These are phyloP conservation scores for Glycine tomentella DNA, from an alignment of 306 rosid genomes.

Conservation along the genomic window DNA sequence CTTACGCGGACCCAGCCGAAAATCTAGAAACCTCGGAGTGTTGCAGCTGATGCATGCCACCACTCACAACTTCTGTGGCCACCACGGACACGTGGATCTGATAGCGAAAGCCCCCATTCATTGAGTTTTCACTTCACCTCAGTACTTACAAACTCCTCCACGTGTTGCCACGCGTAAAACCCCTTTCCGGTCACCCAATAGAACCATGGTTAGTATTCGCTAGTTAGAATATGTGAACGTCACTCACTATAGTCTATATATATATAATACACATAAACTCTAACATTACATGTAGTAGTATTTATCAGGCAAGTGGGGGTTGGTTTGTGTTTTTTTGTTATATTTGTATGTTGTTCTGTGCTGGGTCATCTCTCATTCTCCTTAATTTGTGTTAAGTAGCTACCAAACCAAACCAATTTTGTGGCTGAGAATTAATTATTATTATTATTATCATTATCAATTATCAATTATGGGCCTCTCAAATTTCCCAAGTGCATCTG, in stretches of 20 bases:
- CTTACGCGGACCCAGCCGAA: background rate
- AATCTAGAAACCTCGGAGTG: constrained; percentile 53
- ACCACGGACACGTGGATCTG: constrained; percentile 57
- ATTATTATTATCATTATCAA: too few relatives aligned
- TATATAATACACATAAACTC: too few relatives aligned
- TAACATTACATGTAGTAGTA: background rate
- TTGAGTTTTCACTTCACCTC: background rate
- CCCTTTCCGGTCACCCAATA: background rate
- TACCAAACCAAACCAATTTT: too few relatives aligned
- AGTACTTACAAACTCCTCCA: constrained; percentile 37
- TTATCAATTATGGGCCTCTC: constrained; percentile 75
- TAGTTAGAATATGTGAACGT: constrained; percentile 41
- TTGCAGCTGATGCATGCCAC: constrained; percentile 36
- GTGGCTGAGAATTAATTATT: too few relatives aligned
- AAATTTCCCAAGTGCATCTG: constrained; percentile 62
- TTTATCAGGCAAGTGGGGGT: background rate
- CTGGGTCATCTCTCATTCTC: too few relatives aligned
- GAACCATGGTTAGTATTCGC: background rate
- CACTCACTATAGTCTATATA: background rate
- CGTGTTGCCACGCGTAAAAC: constrained; percentile 62
- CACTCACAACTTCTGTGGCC: constrained; percentile 52
- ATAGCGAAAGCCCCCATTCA: too few relatives aligned
- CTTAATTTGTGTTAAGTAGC: too few relatives aligned
- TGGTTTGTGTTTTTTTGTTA: background rate
- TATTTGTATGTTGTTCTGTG: background rate